Base-by-base conservation (phyloP, 257 asterid genomes). In the Solanum clarkiae region DNA sequence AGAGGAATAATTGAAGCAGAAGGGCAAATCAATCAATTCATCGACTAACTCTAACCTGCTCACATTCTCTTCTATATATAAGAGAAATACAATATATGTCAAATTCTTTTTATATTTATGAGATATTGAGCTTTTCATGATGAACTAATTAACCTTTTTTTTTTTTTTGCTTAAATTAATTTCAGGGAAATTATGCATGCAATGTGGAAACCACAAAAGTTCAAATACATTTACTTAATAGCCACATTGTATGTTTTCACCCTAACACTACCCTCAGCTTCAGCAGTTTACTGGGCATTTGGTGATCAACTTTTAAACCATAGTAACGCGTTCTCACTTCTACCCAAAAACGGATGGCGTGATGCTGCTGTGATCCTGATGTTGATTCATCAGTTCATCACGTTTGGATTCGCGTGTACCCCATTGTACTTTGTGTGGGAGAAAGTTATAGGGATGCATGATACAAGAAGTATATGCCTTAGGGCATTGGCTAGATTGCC, bases 141-240 rank as follows among this genome's bases (percentile, higher is more conserved):
- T 32, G 16, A 68, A 9, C 13, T 68, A 36, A 36, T 69, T 60
- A 60, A 60, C 8, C 7, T 13, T 45, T 11, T 1, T 15, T 45
- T 11, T 1, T 15, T 47, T 17, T 16, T 36, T 4, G 7, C 1
- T n/a, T n/a, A 1, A 74, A n/a, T 75, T 15, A 24, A 51, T 77
- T 71, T 71, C 84, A 95, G 98, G 90, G 98, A 95, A 88, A 95
- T 95, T 42, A 95, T 95, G 98, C 98, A 95, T 84, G 98, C 98
- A 4, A 95, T 95, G 98, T 95, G 99, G 99, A 96, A 94, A 49
- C 99, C 99, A 1, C 99, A 91, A n/a, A 96, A 94, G 86, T 96
- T 96, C 93, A 96, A 96, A 90, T 93, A 91, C 95, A 94, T 96
- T 11, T 96, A 96, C 91, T 88, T 96, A 82, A 10, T 88, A 1